phyloP scores from a whole-genome alignment of 1,284 basidiomycete species.

The Coniophora puteana region DNA sequence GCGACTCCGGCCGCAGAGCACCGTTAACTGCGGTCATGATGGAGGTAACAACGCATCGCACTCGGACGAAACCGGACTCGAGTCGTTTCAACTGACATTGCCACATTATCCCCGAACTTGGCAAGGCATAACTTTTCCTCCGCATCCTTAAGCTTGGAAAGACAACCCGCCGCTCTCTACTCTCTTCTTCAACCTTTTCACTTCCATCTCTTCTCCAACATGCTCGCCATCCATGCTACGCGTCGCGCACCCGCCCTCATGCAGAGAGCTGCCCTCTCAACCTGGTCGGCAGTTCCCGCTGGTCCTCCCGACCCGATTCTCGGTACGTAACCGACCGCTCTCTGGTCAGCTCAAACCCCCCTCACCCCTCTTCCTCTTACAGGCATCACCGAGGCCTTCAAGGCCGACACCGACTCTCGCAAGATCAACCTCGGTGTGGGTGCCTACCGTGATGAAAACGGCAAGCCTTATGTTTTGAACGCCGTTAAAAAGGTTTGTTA shows the following conservation, averaged over 20 bases:
- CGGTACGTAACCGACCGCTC: slow-evolving; percentile 56
- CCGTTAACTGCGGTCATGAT: background rate
- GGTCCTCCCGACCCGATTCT: slow-evolving; percentile 95
- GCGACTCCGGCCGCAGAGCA: too few relatives aligned
- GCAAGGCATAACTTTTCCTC: slow-evolving; percentile 5
- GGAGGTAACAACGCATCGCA: slow-evolving; percentile 1
- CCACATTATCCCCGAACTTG: slow-evolving; percentile 4
- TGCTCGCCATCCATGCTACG: slow-evolving; percentile 40
- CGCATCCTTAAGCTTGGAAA: slow-evolving; percentile 1
- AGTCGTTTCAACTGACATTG: slow-evolving; percentile 7
- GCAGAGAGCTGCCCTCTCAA: slow-evolving; percentile 50
- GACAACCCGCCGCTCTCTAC: slow-evolving; percentile 7
- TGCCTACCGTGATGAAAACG: slow-evolving; percentile 90
- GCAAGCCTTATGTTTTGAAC: slow-evolving; percentile 93
- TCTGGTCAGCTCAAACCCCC: slow-evolving; percentile 1
- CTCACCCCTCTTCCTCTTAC: slow-evolving; percentile 7
- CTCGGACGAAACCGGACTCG: background rate
- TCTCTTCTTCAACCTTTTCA: slow-evolving; percentile 14
- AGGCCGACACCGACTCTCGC: slow-evolving; percentile 84
- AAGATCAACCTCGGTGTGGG: slow-evolving; percentile 99
- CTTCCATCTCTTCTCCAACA: slow-evolving; percentile 17
- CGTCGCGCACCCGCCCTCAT: slow-evolving; percentile 39
- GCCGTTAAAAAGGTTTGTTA: slow-evolving; percentile 83
- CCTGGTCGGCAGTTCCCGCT: slow-evolving; percentile 81
- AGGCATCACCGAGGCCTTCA: slow-evolving; percentile 94